Evolutionary conservation across 2,329 filamentous ascomycete genomes (phyloP), one percentile per base, ranked within the genome.

Genomic region (Fusarium zealandicum): DNA sequence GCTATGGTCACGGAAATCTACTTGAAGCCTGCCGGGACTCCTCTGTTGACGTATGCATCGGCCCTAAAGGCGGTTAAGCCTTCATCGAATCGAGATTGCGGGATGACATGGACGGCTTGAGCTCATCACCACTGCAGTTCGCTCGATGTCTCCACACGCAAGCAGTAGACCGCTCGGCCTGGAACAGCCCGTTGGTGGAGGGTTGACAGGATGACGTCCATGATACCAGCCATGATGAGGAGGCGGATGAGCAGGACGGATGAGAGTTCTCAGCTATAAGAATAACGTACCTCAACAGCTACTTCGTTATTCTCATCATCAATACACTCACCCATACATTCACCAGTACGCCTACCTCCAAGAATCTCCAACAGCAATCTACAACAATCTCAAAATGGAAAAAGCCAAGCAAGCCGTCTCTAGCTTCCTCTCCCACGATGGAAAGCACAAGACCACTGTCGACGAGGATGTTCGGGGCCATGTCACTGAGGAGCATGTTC

Each of bases 401-500:
- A 84, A 84, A 69, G 85, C 86, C 32, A 89, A 86, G 77, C 76
- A 80, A 66, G 82, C 82, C 54, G 80, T 90, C 66, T 75, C 75
- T 39, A 80, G 81, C 68, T 87, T 90, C 75, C 80, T 88, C 64
- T 76, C 73, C 69, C 80, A 81, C 64, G 77, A 83, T 51, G 86
- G 86, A 51, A 82, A 89, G 59, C 81, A 89, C 64, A 84, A 88
- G 66, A 90, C 88, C n/a, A 87, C 83, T 12, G 85, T 91, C 4
- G 83, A 90, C 57, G 85, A 90, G 72, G 80, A 80, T 8, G 80
- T 89, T 35, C 80, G 82, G 33, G 81, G 83, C 0, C 81, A 83
- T 11, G 80, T 90, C 3, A 78, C 80, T 5, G 78, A 88, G 14
- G 86, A 90, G 72, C 78, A 79, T 1, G 71, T 90, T 37, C 81